Evolutionary conservation across 345 rosid species (phyloP).

Genomic region (Litchi chinensis): DNA sequence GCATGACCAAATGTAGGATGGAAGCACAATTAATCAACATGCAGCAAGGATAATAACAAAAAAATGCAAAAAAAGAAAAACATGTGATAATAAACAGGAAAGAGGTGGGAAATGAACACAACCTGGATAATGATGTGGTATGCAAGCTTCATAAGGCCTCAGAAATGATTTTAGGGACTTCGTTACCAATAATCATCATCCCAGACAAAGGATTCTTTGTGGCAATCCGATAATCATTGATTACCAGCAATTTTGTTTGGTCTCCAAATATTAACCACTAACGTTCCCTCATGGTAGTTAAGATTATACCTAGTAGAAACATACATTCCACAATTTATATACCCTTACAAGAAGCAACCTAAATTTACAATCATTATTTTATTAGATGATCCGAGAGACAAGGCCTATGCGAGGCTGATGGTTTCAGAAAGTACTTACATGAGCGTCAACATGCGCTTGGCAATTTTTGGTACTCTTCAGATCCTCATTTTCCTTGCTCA

Average conservation of each 20-base stretch:
- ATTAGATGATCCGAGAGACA: not conserved
- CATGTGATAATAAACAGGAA: no score
- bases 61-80: no score
- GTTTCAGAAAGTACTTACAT: conserved; percentile 16
- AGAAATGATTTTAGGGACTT: no score
- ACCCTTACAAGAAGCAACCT: conserved; percentile 5
- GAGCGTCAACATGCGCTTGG: not conserved
- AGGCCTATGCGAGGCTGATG: not conserved
- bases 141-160: no score
- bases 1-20: no score
- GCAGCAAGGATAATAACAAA: no score
- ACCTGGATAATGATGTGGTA: no score
- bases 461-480: conserved; percentile 46
- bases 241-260: not conserved
- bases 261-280: not conserved
- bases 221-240: not conserved
- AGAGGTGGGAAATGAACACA: no score
- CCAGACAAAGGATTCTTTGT: not conserved
- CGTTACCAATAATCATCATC: no score
- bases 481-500: conserved; percentile 74
- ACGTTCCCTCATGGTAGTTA: not conserved
- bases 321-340: not conserved
- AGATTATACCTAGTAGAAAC: not conserved
- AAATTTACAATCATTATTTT: conserved; percentile 4
- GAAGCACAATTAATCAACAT: no score